Conservation (phyloP, 352 stramenopile genomes). For the Elongisporangium undulatum region DNA sequence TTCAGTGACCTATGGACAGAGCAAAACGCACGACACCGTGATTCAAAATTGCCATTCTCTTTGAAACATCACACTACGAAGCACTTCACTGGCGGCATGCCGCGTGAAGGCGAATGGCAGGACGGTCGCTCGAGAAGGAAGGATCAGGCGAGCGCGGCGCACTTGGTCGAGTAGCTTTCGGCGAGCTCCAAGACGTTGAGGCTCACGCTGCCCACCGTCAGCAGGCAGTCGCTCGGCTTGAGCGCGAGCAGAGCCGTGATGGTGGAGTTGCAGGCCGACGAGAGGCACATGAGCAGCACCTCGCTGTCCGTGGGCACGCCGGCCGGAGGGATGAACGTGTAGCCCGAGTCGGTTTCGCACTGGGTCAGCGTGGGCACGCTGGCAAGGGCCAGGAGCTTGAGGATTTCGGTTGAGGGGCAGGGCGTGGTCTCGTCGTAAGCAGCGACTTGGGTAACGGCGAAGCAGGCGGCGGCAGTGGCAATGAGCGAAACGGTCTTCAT, state of each 20-base stretch:
- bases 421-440: constrained; percentile 21
- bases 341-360: constrained; percentile 25
- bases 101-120: neutral
- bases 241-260: constrained; percentile 26
- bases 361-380: constrained; percentile 10
- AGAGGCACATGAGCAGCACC: constrained; percentile 32
- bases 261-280: constrained; percentile 23
- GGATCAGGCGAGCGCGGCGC: constrained; percentile 15
- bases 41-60: too few species aligned
- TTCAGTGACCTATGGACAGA: too few species aligned
- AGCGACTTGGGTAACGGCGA: constrained; percentile 17
- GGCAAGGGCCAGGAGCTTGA: constrained; percentile 24
- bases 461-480: constrained; percentile 14
- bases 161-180: constrained; percentile 31
- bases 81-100: neutral
- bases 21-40: too few species aligned
- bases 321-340: constrained; percentile 25
- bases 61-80: too few species aligned
- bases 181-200: constrained; percentile 45
- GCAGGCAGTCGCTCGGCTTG: constrained; percentile 34
- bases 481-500: constrained; percentile 36
- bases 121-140: neutral
- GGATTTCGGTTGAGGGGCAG: constrained; percentile 23
- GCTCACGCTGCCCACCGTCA: constrained; percentile 28
- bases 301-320: constrained; percentile 23